Conservation (phyloP, 768 basidiomycete genomes). For the Mycena pura region DNA sequence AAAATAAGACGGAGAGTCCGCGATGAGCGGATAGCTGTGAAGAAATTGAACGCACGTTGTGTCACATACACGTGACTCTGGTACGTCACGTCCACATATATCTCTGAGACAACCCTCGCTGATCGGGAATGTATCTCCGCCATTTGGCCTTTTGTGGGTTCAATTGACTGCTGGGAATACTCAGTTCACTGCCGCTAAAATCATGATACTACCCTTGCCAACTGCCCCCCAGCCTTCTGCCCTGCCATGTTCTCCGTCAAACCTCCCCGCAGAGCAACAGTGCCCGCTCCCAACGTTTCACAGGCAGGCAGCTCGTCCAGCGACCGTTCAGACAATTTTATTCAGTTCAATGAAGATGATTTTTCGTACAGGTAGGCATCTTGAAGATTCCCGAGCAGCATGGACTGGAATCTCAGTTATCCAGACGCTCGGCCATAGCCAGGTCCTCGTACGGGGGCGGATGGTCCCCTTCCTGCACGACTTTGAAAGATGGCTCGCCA, state of each 20-base stretch:
- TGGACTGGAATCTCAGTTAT: not conserved
- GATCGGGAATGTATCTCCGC: too few species aligned
- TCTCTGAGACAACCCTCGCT: too few species aligned
- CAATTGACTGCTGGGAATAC: too few species aligned
- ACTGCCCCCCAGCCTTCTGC: not conserved
- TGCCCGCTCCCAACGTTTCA: not conserved
- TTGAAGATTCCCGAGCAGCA: not conserved
- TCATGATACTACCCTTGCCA: too few species aligned
- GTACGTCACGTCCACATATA: too few species aligned
- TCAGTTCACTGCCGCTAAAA: too few species aligned
- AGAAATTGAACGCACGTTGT: too few species aligned
- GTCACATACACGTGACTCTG: too few species aligned
- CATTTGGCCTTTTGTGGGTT: too few species aligned
- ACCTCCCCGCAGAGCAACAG: slow-evolving; percentile 1
- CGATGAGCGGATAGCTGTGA: too few species aligned
- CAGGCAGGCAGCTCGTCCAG: not conserved
- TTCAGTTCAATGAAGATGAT: not conserved
- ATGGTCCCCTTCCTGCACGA: slow-evolving; percentile 6
- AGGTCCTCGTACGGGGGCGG: not conserved
- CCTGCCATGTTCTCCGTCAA: slow-evolving; percentile 9
- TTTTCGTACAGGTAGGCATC: not conserved
- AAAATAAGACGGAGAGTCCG: too few species aligned
- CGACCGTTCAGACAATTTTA: not conserved
- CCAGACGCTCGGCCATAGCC: not conserved
- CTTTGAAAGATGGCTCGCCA: not conserved